Conservation (phyloP, 306 rosid genomes). For the Fagus sylvatica region DNA sequence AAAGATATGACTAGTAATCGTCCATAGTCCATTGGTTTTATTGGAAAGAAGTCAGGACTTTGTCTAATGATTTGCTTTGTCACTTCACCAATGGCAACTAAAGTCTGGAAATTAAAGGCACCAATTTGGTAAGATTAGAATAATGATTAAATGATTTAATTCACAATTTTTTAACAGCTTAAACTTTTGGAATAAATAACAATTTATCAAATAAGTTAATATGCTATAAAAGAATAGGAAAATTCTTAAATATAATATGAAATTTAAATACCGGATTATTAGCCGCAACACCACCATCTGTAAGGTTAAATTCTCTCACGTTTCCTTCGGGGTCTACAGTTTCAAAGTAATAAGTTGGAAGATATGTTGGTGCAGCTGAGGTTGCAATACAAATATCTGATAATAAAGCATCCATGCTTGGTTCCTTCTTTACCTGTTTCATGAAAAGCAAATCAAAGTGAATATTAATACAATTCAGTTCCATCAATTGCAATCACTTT, state of each 20-base stretch:
- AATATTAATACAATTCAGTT: neutral
- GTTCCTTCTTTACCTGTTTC: constrained; percentile 35
- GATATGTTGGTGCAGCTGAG: constrained; percentile 77
- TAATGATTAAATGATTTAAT: too few species aligned
- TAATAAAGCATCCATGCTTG: constrained; percentile 29
- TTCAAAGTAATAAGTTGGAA: constrained; percentile 64
- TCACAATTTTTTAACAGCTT: too few species aligned
- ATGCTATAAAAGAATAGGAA: neutral
- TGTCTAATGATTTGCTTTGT: constrained; percentile 32
- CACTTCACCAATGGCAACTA: constrained; percentile 56
- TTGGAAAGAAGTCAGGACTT: constrained; percentile 27
- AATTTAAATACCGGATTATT: constrained; percentile 60
- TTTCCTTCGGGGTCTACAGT: constrained; percentile 23
- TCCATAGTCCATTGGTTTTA: constrained; percentile 32
- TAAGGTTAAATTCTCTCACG: constrained; percentile 46
- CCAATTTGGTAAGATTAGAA: neutral
- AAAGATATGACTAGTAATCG: constrained; percentile 53
- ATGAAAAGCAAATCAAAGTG: neutral
- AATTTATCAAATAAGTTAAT: too few species aligned
- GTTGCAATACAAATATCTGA: constrained; percentile 70
- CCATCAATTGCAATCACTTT: neutral
- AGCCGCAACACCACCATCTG: constrained; percentile 73
- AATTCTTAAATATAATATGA: neutral
- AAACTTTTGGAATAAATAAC: too few species aligned
- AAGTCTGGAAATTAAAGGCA: constrained; percentile 27